Percentiles rank a stretch among this genome's conserved stretches.
These are phyloP conservation scores for Sarocladium brachiariae DNA, from an alignment of 2,329 filamentous ascomycete genomes.

Conservation along the genomic window DNA sequence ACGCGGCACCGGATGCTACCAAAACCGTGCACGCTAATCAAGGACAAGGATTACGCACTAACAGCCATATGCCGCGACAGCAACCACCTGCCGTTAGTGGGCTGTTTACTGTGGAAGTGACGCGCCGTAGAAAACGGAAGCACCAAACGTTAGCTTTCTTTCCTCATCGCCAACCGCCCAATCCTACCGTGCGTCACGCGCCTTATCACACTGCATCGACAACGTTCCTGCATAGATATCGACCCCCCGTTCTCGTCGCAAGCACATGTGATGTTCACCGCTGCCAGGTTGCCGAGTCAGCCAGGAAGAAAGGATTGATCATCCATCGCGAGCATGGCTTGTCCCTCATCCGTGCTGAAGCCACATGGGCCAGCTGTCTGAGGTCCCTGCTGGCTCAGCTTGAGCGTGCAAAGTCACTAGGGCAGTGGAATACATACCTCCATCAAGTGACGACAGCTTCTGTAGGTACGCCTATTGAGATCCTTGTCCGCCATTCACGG, in stretches of 20 bases:
- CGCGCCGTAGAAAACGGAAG: neutral
- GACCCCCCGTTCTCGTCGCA: neutral
- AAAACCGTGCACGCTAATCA: neutral
- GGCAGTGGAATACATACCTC: too few relatives aligned
- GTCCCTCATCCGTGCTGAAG: neutral
- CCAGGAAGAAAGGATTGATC: neutral
- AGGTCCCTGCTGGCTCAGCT: neutral
- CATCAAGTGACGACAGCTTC: too few relatives aligned
- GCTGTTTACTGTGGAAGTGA: neutral
- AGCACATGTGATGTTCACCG: neutral
- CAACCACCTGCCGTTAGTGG: neutral
- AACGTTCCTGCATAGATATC: neutral
- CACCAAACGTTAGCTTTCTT: neutral
- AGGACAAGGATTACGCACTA: neutral
- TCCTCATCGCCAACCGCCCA: neutral
- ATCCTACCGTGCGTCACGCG: slow-evolving; percentile 4
- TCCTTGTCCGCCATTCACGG: too few relatives aligned
- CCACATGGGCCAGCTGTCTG: neutral
- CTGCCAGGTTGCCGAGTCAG: neutral
- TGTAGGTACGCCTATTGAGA: too few relatives aligned
- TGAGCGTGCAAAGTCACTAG: neutral
- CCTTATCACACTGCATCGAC: slow-evolving; percentile 6
- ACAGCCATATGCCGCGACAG: neutral
- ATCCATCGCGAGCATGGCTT: neutral
- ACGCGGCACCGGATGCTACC: neutral